A percentile compares a stretch with the other conserved stretches of the same genome.
Evolutionary conservation across 306 rosid species (phyloP).

Genomic region (Canavalia ensiformis): DNA sequence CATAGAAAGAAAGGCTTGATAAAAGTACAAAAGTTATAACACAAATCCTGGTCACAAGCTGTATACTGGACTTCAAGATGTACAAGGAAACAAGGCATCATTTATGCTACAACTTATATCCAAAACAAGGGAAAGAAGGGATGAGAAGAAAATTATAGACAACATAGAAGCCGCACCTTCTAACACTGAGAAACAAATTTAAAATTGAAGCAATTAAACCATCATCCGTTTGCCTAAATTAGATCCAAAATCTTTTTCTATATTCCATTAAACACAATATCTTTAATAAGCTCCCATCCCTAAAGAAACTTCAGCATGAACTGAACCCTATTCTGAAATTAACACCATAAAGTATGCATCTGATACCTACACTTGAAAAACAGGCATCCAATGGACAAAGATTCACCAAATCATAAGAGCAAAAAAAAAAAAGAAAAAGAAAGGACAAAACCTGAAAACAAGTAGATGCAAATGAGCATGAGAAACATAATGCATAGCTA

Average conservation of each 20-base stretch:
- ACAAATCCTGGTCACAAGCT: background rate
- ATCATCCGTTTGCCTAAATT: background rate
- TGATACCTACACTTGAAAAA: background rate
- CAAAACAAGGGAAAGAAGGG: background rate
- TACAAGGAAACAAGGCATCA: background rate
- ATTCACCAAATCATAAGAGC: slow-evolving; percentile 13
- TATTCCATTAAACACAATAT: slow-evolving; percentile 1
- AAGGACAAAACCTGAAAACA: background rate
- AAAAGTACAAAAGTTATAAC: background rate
- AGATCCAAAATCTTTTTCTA: background rate
- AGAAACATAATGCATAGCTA: background rate
- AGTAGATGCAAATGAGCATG: background rate
- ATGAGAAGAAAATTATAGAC: background rate
- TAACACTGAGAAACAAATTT: background rate
- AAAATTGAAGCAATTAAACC: background rate
- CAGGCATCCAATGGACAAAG: slow-evolving; percentile 5
- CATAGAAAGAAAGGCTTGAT: background rate
- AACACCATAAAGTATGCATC: background rate
- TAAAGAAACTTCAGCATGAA: background rate
- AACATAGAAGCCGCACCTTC: background rate
- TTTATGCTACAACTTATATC: background rate
- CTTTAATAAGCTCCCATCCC: background rate
- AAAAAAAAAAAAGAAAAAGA: no score
- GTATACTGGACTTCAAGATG: background rate
- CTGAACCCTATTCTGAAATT: background rate